These are phyloP conservation scores for Suillus clintonianus DNA, from an alignment of 768 basidiomycete species.

Conservation along the genomic window DNA sequence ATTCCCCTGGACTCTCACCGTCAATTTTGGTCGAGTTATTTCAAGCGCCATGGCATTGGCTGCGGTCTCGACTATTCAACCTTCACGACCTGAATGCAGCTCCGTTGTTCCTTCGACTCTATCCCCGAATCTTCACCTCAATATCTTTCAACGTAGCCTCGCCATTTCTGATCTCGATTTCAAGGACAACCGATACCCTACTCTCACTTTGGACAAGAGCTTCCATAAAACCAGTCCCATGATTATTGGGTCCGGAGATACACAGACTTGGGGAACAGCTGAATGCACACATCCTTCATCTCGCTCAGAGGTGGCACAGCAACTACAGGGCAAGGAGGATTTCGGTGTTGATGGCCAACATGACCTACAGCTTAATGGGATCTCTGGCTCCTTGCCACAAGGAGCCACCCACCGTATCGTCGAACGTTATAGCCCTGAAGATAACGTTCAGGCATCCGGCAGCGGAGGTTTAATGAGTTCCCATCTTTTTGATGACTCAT, in stretches of 20 bases:
- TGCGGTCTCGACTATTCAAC: slow-evolving; percentile 55
- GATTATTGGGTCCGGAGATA: slow-evolving; percentile 29
- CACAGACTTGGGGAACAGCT: slow-evolving; percentile 24
- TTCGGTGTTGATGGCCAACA: slow-evolving; percentile 21
- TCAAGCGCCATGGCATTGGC: slow-evolving; percentile 28
- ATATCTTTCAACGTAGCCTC: slow-evolving; percentile 53
- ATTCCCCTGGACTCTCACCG: neutral
- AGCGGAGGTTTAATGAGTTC: slow-evolving; percentile 28
- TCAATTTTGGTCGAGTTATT: slow-evolving; percentile 14
- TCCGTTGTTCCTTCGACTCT: slow-evolving; percentile 29
- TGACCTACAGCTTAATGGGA: slow-evolving; percentile 38
- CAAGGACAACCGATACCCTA: slow-evolving; percentile 61
- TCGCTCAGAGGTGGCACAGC: slow-evolving; percentile 17
- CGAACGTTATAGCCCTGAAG: slow-evolving; percentile 56
- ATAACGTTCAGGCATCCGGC: slow-evolving; percentile 24
- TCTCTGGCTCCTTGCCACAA: slow-evolving; percentile 48
- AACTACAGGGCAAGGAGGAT: slow-evolving; percentile 22
- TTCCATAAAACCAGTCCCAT: slow-evolving; percentile 30
- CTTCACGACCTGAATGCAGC: slow-evolving; percentile 39
- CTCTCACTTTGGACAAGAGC: slow-evolving; percentile 28
- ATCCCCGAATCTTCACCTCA: slow-evolving; percentile 36
- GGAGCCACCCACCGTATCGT: slow-evolving; percentile 47
- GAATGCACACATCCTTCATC: slow-evolving; percentile 10
- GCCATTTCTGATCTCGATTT: slow-evolving; percentile 61
- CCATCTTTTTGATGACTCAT: slow-evolving; percentile 28